A percentile compares a stretch with the other conserved stretches of the same genome.
Evolutionary conservation across 148 eudicot genomes (phyloP).

Genomic region (Agrostemma githago): DNA sequence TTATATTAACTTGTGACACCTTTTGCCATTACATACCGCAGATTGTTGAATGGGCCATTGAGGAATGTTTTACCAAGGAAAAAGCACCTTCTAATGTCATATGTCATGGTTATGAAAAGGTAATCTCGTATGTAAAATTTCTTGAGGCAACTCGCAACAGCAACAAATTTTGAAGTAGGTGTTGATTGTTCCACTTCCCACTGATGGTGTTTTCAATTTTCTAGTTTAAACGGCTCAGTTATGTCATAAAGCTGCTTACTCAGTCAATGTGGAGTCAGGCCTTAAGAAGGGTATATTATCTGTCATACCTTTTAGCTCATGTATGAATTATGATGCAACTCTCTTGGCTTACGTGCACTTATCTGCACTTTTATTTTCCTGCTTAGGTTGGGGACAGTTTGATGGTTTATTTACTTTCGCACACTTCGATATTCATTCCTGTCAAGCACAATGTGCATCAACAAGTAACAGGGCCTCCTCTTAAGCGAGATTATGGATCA

Average conservation of each 20-base stretch:
- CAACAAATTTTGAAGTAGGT: too few species aligned
- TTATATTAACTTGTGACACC: neutral
- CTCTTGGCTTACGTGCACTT: neutral
- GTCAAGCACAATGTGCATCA: constrained; percentile 41
- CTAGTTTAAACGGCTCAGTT: constrained; percentile 42
- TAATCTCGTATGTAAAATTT: constrained; percentile 9
- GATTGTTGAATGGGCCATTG: constrained; percentile 64
- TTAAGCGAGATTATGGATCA: constrained; percentile 31
- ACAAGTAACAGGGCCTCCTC: constrained; percentile 71
- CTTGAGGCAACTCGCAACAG: neutral
- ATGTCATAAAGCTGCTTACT: constrained; percentile 45
- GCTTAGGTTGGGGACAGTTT: constrained; percentile 77
- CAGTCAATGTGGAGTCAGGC: constrained; percentile 56
- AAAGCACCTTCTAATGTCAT: constrained; percentile 42
- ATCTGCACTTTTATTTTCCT: constrained; percentile 1
- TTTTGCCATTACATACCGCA: constrained; percentile 21
- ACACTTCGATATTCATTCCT: constrained; percentile 66
- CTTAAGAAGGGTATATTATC: constrained; percentile 46
- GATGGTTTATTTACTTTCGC: constrained; percentile 59
- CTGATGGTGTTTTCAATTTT: constrained; percentile 23
- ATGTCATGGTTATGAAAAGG: constrained; percentile 61
- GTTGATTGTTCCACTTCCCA: constrained; percentile 1
- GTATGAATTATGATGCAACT: neutral
- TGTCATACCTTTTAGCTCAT: constrained; percentile 7
- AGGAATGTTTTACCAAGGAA: constrained; percentile 31